Evolutionary conservation across 2,329 filamentous ascomycete species (phyloP), one percentile per base, ranked within the genome.

Genomic region (Davidsoniella eucalypti): DNA sequence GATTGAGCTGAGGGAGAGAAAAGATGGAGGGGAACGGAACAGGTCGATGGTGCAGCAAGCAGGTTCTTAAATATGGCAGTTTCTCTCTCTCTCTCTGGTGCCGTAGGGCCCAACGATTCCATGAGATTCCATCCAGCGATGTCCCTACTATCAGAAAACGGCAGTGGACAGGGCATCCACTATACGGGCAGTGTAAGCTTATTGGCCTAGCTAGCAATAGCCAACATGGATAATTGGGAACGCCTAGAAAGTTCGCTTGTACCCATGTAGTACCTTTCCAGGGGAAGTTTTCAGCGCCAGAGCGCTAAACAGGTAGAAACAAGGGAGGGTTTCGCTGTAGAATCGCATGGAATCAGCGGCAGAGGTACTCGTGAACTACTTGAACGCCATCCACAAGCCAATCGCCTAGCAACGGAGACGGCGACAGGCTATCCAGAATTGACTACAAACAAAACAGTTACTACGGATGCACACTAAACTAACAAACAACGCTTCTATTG

Each of bases 51-150:
- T 16, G 51, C 47, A 50, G 43, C 47, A 47, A 29, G 29, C 33
- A 37, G 33, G 16, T 21, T 48, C 49, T 52, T 52, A 52, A 48
- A 52, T 52, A 52, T 49, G 25, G 29, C 29, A 43, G 48, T 47
- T 42, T 23, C 40, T 42, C 33, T 33, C 23, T 33, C 23, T 38
- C 44, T 49, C 47, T 41, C 23, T 39, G 21, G 26, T 37, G 36
- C 18, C 17, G 38, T 23, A 50, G 8, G 33, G 37, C 44, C 44
- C 38, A 46, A 37, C 44, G 54, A 56, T 56, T 56, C 54, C 50
- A 56, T 52, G 53, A 52, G 54, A 54, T 56, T 56, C 54, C 51
- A 56, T 56, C 23, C 38, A 37, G 29, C 38, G 29, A 39, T 47
- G 26, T 51, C 44, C 52, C 52, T 54, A 45, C 48, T 54, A 29